Evolutionary conservation across 495 filamentous ascomycete genomes (phyloP), one percentile per base, ranked within the genome.

Genomic region (Bacidia rubella): DNA sequence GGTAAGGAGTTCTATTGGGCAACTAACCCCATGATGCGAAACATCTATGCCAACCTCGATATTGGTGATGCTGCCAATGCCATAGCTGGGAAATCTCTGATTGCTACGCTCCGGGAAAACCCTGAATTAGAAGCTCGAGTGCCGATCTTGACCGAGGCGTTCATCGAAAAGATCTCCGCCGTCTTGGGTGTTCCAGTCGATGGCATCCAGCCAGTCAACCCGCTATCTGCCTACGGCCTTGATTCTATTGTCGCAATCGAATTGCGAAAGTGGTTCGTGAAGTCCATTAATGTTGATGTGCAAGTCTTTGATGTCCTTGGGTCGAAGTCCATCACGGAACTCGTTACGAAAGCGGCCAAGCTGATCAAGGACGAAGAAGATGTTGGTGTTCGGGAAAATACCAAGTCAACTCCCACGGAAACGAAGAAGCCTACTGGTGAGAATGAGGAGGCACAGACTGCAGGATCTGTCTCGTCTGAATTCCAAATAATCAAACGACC

Each of bases 181-280:
- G 57, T 65, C 11, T 38, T 64, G 1, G 51, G 49, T 26, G 57
- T 65, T 38, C 21, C 59, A 2, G 40, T 53, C 26, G 53, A 57
- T 21, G 53, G 48, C 35, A 42, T 68, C 10, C 65, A 70, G 23
- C 41, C 56, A 17, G 29, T 56, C 11, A 65, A 62, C 44, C 58
- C 67, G 0, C 51, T 65, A 11, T 61, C 62, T 12, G 54, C 60
- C 1, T 68, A 66, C 42, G 67, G 67, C 11, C 57, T 72, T 21
- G 70, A 72, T 47, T 72, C 70, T 2, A 60, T 72, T 19, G 67
- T 68, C 40, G 66, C 68, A 0, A 65, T 69, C 11, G 66, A 66
- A 3, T 57, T 72, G 12, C 66, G 69, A 12, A 70, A 69, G 40
- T 72, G 69, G 69, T 61, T 70, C 11, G 39, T 53, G 52, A 54